A percentile compares a stretch with the other conserved stretches of the same genome.
Conservation (phyloP, 208 protist species). For the Leishmania martiniquensis region DNA sequence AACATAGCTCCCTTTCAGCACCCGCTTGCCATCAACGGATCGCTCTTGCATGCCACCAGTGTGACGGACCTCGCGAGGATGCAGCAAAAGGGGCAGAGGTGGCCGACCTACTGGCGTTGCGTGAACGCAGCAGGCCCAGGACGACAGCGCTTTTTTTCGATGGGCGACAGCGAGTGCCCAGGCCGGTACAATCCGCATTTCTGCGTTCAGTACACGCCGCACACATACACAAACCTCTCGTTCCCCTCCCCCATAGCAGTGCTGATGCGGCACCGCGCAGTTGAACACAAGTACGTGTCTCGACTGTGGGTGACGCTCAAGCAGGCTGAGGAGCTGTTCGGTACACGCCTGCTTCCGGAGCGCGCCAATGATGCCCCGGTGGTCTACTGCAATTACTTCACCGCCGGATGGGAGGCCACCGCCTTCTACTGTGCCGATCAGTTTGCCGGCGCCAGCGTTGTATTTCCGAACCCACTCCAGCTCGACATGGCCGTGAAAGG, state of each 20-base stretch:
- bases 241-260: conserved; percentile 41
- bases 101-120: conserved; percentile 63
- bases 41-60: conserved; percentile 31
- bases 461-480: conserved; percentile 50
- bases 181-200: conserved; percentile 76
- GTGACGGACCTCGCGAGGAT: conserved; percentile 19
- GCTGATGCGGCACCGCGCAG: conserved; percentile 69
- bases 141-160: conserved; percentile 23
- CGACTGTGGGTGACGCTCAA: conserved; percentile 65
- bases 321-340: conserved; percentile 53
- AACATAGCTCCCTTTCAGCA: conserved; percentile 28
- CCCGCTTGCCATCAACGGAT: conserved; percentile 38
- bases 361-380: conserved; percentile 46
- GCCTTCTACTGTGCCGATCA: conserved; percentile 85
- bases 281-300: conserved; percentile 77
- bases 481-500: conserved; percentile 56
- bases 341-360: conserved; percentile 38
- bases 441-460: conserved; percentile 43
- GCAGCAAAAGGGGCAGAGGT: conserved; percentile 20
- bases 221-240: conserved; percentile 48
- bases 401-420: conserved; percentile 31
- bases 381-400: conserved; percentile 54
- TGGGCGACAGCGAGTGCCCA: conserved; percentile 38
- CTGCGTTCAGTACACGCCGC: conserved; percentile 61
- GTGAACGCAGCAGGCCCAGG: not conserved